Conservation (phyloP, 148 eudicot genomes). For the Euryodendron excelsum region DNA sequence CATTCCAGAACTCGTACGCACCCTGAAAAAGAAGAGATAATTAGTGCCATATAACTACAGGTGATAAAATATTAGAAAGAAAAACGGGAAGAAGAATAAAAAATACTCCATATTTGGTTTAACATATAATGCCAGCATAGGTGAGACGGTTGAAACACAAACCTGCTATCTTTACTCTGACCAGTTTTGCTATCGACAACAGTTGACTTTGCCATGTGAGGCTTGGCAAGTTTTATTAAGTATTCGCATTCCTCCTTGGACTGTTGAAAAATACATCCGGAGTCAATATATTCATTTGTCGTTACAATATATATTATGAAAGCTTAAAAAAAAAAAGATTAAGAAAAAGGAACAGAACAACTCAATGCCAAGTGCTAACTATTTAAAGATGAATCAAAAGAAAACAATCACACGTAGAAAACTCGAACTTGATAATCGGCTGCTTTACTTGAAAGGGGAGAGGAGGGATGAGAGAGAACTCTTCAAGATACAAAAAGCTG, state of each 20-base stretch:
- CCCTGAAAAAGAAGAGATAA: slow-evolving; percentile 44
- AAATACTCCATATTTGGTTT: neutral
- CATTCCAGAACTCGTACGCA: slow-evolving; percentile 96
- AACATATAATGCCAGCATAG: neutral
- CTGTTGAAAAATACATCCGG: slow-evolving; percentile 38
- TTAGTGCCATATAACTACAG: neutral
- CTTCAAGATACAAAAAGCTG: neutral
- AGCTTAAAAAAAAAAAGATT: too few relatives aligned
- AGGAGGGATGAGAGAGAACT: neutral
- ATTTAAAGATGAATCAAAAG: neutral
- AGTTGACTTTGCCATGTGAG: slow-evolving; percentile 83
- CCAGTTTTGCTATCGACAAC: slow-evolving; percentile 97
- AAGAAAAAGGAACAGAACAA: neutral
- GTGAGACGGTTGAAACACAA: slow-evolving; percentile 17
- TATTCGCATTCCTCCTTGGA: slow-evolving; percentile 88
- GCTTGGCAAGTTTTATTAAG: slow-evolving; percentile 76
- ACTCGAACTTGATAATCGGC: neutral
- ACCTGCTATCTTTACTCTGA: slow-evolving; percentile 94
- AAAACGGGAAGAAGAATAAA: neutral
- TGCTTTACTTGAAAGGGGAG: neutral
- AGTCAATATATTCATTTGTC: neutral
- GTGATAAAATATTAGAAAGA: too few relatives aligned
- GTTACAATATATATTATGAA: neutral
- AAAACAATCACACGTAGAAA: neutral
- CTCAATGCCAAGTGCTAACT: neutral